phyloP scores from a whole-genome alignment of 2,329 filamentous ascomycete species.

The Alternaria sp. region DNA sequence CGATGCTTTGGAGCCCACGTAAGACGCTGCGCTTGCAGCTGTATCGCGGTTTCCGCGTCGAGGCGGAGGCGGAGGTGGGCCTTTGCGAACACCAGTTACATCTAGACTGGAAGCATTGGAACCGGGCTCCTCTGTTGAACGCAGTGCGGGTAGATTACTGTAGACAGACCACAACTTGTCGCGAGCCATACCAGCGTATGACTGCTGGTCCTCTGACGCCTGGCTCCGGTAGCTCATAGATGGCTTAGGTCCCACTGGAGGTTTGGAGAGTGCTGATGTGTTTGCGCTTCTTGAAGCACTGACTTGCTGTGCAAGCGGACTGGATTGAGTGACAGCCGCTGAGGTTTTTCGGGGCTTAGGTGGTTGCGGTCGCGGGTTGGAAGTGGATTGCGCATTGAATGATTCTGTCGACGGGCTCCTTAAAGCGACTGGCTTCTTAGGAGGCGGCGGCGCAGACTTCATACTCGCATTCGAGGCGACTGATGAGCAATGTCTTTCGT shows the following conservation, averaged over 20 bases:
- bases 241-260: constrained; percentile 35
- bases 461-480: constrained; percentile 23
- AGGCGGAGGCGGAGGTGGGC: constrained; percentile 47
- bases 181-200: constrained; percentile 46
- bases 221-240: constrained; percentile 24
- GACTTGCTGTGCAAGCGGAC: constrained; percentile 36
- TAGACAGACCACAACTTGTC: constrained; percentile 50
- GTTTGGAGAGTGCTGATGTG: constrained; percentile 43
- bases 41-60: constrained; percentile 46
- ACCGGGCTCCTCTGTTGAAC: constrained; percentile 25
- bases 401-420: constrained; percentile 47
- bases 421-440: constrained; percentile 45
- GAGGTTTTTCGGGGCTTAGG: constrained; percentile 42
- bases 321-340: constrained; percentile 32
- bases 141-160: constrained; percentile 47
- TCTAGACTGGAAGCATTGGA: constrained; percentile 17
- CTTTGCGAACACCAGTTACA: constrained; percentile 12
- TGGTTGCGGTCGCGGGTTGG: constrained; percentile 42
- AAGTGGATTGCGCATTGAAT: constrained; percentile 11
- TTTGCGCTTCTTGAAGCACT: constrained; percentile 26
- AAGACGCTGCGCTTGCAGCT: constrained; percentile 46
- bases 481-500: constrained; percentile 18
- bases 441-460: constrained; percentile 42
- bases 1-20: constrained; percentile 46
- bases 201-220: constrained; percentile 32